Conservation (phyloP, 148 eudicot genomes). For the Chenopodium formosanum region DNA sequence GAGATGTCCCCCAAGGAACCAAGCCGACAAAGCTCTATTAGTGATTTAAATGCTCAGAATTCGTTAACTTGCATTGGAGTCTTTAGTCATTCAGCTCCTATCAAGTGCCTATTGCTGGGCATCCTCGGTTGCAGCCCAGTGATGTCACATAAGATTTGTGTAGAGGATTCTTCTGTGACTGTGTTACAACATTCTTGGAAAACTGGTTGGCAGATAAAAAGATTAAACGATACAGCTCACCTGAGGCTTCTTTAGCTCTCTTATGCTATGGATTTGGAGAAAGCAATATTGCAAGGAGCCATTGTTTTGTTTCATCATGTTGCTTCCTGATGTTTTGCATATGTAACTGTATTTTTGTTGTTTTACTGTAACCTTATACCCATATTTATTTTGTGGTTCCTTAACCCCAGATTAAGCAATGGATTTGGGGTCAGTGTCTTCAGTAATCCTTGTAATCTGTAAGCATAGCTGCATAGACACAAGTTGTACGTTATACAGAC, state of each 20-base stretch:
- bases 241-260: slow-evolving; percentile 73
- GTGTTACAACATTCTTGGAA: slow-evolving; percentile 87
- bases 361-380: slow-evolving; percentile 16
- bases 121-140: slow-evolving; percentile 79
- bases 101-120: slow-evolving; percentile 84
- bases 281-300: slow-evolving; percentile 5
- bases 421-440: slow-evolving; percentile 18
- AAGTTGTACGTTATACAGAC: slow-evolving; percentile 23
- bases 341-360: slow-evolving; percentile 28
- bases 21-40: slow-evolving; percentile 36
- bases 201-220: slow-evolving; percentile 91
- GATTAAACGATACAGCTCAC: slow-evolving; percentile 92
- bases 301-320: neutral
- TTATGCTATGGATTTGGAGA: neutral
- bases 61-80: slow-evolving; percentile 61
- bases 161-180: slow-evolving; percentile 92
- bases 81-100: slow-evolving; percentile 80
- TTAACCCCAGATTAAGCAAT: slow-evolving; percentile 12
- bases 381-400: slow-evolving; percentile 18
- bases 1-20: slow-evolving; percentile 78
- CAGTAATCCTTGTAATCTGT: slow-evolving; percentile 25
- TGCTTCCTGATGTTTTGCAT: slow-evolving; percentile 8
- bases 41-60: slow-evolving; percentile 38
- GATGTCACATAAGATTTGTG: slow-evolving; percentile 73
- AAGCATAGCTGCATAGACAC: slow-evolving; percentile 22